Base-by-base conservation (phyloP, 2,329 filamentous ascomycete genomes). In the Neophaeococcomyces aloes region DNA sequence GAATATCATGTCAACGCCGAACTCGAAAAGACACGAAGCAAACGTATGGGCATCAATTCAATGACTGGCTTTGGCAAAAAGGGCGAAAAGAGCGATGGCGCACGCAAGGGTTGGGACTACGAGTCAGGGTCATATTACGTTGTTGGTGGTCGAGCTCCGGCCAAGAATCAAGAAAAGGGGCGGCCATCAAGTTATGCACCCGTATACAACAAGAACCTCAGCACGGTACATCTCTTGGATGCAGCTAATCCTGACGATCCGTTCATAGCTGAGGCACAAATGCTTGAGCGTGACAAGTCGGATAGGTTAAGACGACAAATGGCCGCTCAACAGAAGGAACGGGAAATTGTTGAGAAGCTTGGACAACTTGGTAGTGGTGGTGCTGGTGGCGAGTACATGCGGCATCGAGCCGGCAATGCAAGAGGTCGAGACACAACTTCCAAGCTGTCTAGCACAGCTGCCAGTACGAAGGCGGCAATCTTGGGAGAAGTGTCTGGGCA, bases 1-100 rank as follows among this genome's bases (percentile, higher is more conserved):
- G 87, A 94, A 52, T 98, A 83, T 54, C 91, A 98, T 62, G 78
- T 94, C 53, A 87, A 93, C 54, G 69, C 86, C 19, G 81, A 86
- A 19, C 67, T 96, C 2, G 75, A 79, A 43, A 88, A 85, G 58
- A 75, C 78, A 58, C 71, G 76, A 23, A 69, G 76, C 8, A 69
- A 72, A 1, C 74, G 88, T 29, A 80, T 88, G 69, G 87, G 94
- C 57, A 73, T 95, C 48, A 94, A 88, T 57, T 75, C 72, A 10
- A 81, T 73, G 3, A 70, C 70, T 18, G 66, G 72, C 38, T 69
- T 69, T 49, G 63, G 51, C 29, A 53, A 44, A 42, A 54, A 40
- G 35, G 52, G 46, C 34, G 49, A 41, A 45, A 39, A 42, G 10
- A 25, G 4, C 15, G 7, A 41, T 31, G 43, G 31, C 47, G 49